Evolutionary conservation across 2,329 filamentous ascomycete genomes (phyloP).

Genomic region (Colletotrichum sp.): DNA sequence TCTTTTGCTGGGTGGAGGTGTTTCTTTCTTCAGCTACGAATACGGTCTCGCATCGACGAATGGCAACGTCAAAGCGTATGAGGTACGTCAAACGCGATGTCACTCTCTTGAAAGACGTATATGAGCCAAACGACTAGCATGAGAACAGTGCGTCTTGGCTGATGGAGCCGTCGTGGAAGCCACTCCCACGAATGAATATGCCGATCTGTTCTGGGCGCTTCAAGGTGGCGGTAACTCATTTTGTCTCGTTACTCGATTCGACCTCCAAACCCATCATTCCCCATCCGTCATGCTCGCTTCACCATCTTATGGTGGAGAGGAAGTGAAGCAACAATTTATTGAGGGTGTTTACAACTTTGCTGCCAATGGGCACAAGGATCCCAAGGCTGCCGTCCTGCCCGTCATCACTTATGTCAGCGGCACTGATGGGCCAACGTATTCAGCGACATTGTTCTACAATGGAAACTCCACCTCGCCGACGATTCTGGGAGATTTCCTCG

Average conservation of each 20-base stretch:
- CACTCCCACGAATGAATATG: background rate
- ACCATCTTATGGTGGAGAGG: background rate
- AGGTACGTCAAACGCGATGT: slow-evolving; percentile 30
- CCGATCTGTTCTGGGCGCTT: background rate
- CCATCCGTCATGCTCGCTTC: background rate
- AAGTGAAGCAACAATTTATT: background rate
- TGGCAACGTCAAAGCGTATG: slow-evolving; percentile 31
- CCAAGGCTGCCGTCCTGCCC: background rate
- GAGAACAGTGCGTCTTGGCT: background rate
- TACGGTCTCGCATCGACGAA: slow-evolving; percentile 30
- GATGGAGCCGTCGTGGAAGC: background rate
- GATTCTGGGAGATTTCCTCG: background rate
- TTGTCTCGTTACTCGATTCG: background rate
- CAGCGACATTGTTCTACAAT: background rate
- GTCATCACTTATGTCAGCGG: background rate
- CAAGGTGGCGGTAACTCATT: background rate
- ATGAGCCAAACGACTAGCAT: fast-evolving
- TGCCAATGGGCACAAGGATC: background rate
- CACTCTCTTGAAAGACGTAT: background rate
- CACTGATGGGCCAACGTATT: background rate
- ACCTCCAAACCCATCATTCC: background rate
- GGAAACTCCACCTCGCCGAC: background rate
- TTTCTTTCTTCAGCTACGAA: slow-evolving; percentile 28
- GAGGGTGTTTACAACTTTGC: background rate
- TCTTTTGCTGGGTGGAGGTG: slow-evolving; percentile 38